phyloP scores from a whole-genome alignment of 2,329 filamentous ascomycete species.

The Exophiala xenobiotica region DNA sequence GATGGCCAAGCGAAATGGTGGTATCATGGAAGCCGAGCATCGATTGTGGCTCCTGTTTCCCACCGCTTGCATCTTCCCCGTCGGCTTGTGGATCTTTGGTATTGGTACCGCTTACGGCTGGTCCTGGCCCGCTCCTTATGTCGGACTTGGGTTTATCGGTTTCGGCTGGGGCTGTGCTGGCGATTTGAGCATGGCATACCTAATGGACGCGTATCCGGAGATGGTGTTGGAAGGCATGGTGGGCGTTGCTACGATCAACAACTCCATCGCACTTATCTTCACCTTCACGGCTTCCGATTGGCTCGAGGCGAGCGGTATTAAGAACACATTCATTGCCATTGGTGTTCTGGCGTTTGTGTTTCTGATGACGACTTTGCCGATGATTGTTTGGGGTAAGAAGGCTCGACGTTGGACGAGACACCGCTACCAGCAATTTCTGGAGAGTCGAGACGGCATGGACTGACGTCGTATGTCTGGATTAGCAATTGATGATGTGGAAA shows the following conservation, averaged over 20 bases:
- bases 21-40: constrained; percentile 57
- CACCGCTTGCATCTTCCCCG: constrained; percentile 51
- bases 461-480: too few relatives aligned
- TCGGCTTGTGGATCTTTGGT: constrained; percentile 55
- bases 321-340: constrained; percentile 54
- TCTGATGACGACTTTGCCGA: constrained; percentile 52
- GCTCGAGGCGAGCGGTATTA: constrained; percentile 48
- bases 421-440: constrained; percentile 49
- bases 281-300: constrained; percentile 54
- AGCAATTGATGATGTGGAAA: too few relatives aligned
- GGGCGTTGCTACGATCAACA: constrained; percentile 58
- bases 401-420: constrained; percentile 50
- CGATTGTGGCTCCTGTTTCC: constrained; percentile 54
- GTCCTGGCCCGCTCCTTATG: constrained; percentile 55
- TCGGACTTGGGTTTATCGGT: constrained; percentile 58
- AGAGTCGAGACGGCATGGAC: constrained; percentile 46
- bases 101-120: constrained; percentile 53
- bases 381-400: constrained; percentile 56
- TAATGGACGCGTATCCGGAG: constrained; percentile 57
- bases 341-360: constrained; percentile 53
- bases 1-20: constrained; percentile 55
- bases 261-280: constrained; percentile 55
- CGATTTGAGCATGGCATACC: constrained; percentile 56
- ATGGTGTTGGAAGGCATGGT: constrained; percentile 61
- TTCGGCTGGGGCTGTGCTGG: constrained; percentile 61